Percentiles rank a stretch among this genome's conserved stretches.
phyloP scores from a whole-genome alignment of 1,139 yeast genomes.

The Yamadazyma blattariae region DNA sequence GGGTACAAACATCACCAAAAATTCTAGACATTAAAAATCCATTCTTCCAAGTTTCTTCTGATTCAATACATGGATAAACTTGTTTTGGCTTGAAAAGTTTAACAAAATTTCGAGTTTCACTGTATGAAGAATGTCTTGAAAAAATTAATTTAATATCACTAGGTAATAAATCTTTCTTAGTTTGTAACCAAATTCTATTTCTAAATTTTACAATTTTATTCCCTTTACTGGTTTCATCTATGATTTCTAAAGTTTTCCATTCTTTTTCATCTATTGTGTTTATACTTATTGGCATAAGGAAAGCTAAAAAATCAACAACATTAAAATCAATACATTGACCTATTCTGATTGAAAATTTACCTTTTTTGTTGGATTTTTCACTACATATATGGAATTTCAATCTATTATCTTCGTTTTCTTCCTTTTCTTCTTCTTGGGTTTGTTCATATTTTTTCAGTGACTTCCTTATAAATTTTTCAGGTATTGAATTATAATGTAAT shows the following conservation, averaged over 20 bases:
- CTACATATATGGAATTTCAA: conserved; percentile 3
- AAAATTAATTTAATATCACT: conserved; percentile 38
- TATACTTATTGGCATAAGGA: conserved; percentile 24
- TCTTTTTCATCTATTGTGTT: conserved; percentile 16
- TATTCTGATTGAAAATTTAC: conserved; percentile 20
- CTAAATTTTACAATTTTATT: conserved; percentile 21
- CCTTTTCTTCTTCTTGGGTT: neutral
- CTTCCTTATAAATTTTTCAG: neutral
- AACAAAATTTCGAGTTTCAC: conserved; percentile 42
- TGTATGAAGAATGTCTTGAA: conserved; percentile 55
- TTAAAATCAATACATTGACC: conserved; percentile 44
- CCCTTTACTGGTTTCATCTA: conserved; percentile 22
- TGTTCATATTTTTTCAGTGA: too few species aligned
- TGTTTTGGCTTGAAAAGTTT: conserved; percentile 37
- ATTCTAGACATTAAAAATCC: conserved; percentile 44
- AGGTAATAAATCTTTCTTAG: conserved; percentile 34
- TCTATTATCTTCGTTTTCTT: neutral
- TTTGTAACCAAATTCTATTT: conserved; percentile 28
- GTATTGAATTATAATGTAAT: neutral
- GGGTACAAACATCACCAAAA: conserved; percentile 40
- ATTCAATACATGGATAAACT: conserved; percentile 46
- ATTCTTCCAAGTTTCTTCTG: conserved; percentile 30
- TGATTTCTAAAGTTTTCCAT: conserved; percentile 10
- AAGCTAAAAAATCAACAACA: conserved; percentile 30
- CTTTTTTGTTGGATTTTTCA: neutral